Percentiles rank a stretch among this genome's conserved stretches.
Evolutionary conservation across 768 basidiomycete genomes (phyloP).

Genomic region (Mrakia blollopis): DNA sequence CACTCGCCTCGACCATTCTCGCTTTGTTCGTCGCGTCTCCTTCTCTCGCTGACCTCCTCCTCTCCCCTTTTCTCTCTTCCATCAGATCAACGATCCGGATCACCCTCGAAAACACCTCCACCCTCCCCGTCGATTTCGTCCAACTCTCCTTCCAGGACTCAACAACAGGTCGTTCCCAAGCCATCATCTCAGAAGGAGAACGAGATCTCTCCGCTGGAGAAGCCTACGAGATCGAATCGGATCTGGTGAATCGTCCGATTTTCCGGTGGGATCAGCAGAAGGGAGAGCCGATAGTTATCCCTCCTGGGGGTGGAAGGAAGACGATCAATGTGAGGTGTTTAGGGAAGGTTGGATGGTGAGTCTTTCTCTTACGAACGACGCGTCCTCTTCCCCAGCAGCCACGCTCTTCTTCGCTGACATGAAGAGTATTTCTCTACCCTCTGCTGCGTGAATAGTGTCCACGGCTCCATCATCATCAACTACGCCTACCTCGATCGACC

Average conservation of each 20-base stretch:
- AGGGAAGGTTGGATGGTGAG: slow-evolving; percentile 90
- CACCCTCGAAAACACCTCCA: slow-evolving; percentile 83
- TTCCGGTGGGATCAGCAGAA: slow-evolving; percentile 63
- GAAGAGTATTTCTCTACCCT: neutral
- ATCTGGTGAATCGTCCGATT: slow-evolving; percentile 67
- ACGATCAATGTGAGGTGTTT: slow-evolving; percentile 67
- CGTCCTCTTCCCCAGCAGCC: neutral
- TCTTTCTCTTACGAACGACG: slow-evolving; percentile 32
- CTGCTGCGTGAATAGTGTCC: slow-evolving; percentile 46
- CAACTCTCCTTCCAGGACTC: slow-evolving; percentile 86
- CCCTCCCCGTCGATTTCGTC: slow-evolving; percentile 75
- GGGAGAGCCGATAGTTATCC: slow-evolving; percentile 51
- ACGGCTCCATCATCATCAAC: slow-evolving; percentile 71
- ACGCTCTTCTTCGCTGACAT: neutral
- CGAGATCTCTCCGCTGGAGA: slow-evolving; percentile 71
- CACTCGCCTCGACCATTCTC: neutral
- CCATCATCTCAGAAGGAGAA: slow-evolving; percentile 59
- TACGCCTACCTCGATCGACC: slow-evolving; percentile 65
- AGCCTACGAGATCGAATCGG: slow-evolving; percentile 83
- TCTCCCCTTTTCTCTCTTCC: no score
- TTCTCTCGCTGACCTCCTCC: no score
- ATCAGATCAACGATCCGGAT: slow-evolving; percentile 73
- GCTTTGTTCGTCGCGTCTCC: neutral
- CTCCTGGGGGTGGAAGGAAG: slow-evolving; percentile 66
- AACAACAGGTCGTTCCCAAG: slow-evolving; percentile 68